Evolutionary conservation across 306 rosid species (phyloP), one percentile per base, ranked within the genome.

Genomic region (Cicer cuneatum): DNA sequence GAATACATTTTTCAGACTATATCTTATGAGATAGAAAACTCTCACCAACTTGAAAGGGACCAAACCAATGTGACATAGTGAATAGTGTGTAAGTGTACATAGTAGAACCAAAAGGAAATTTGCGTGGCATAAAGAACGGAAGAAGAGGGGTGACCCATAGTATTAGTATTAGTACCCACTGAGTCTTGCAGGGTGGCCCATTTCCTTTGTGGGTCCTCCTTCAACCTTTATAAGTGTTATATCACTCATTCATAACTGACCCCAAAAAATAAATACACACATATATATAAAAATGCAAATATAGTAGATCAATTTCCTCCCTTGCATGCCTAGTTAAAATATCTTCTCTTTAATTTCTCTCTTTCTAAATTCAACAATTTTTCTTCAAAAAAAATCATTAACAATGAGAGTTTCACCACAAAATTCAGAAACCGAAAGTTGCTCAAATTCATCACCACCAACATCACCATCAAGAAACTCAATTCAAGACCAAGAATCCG

Each of bases 371-470:
- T 69, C 21, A 57, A 59, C 56, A 4, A n/a, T 15, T 18, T 53
- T 9, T 56, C 61, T 10, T 9, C 37, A 19, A 51, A 52, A 7
- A 7, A 24, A 24, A 24, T 24, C 41, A 3, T 6, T 4, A 39
- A 54, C 63, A 51, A 83, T 85, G 87, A 78, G 78, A 57, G 78
- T 15, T 43, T 83, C 86, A 47, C 16, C 14, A 7, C 85, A 24
- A 8, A 77, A 79, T 58, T 84, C 82, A 35, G 89, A 86, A 41
- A 61, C 81, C 1, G 89, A 86, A 37, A 88, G 86, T 64, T 83
- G 72, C 48, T 87, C 96, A 12, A 87, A 83, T 71, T 87, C 90
- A 38, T 47, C 16, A 3, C 61, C 85, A 4, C 72, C 83, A 2
- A n/a, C 85, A 7, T 73, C 87, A 7, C 5, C 63, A 38, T 35